phyloP scores from a whole-genome alignment of 768 basidiomycete genomes.

The Terana coerulea region DNA sequence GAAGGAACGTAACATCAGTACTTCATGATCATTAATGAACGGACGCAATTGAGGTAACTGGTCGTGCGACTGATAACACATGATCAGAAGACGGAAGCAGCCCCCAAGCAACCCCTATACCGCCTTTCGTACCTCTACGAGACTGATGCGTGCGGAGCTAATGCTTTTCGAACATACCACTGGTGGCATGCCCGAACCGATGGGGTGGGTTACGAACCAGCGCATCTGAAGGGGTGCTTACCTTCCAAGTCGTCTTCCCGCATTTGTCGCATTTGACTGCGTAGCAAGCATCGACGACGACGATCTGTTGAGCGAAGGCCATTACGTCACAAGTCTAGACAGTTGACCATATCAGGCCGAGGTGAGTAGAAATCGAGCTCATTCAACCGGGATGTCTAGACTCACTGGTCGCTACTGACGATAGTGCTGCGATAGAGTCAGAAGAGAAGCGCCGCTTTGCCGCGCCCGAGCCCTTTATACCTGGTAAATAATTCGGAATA shows the following conservation, averaged over 20 bases:
- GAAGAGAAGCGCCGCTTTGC: too few relatives aligned
- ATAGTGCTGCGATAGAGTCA: too few relatives aligned
- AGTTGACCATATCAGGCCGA: too few relatives aligned
- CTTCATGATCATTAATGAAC: not conserved
- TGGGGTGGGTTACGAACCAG: not conserved
- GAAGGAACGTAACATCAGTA: constrained; percentile 19
- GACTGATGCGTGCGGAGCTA: not conserved
- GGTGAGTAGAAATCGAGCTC: too few relatives aligned
- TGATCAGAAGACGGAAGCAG: not conserved
- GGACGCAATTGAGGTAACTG: constrained; percentile 5
- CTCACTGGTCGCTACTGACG: too few relatives aligned
- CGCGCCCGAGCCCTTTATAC: too few relatives aligned
- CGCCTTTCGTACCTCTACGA: not conserved
- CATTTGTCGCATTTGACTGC: constrained; percentile 56
- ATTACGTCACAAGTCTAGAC: too few relatives aligned
- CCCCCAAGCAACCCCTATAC: not conserved
- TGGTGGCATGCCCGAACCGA: not conserved
- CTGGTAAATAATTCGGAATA: too few relatives aligned
- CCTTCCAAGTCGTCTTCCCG: constrained; percentile 70
- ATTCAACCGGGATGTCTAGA: too few relatives aligned
- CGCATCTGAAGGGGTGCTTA: constrained; percentile 23
- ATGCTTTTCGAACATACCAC: not conserved
- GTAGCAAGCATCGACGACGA: constrained; percentile 52
- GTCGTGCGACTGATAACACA: not conserved
- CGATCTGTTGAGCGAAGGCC: not conserved